Evolutionary conservation across 108 stramenopile genomes (phyloP).

Genomic region (Schizochytrium sp.): DNA sequence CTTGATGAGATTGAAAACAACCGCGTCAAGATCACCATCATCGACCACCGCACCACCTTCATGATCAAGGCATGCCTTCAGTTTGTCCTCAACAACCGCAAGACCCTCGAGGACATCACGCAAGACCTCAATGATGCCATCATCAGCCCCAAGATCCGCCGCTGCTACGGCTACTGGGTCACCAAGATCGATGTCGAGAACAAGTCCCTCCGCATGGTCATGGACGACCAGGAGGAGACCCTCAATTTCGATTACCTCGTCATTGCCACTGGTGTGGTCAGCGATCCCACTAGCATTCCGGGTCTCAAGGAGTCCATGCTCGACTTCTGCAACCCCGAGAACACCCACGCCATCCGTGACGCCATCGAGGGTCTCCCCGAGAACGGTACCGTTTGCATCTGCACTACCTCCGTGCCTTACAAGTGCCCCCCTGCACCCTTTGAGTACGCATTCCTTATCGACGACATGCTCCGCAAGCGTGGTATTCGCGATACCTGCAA

Average conservation of each 20-base stretch:
- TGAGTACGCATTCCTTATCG: conserved; percentile 37
- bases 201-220: conserved; percentile 30
- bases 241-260: conserved; percentile 19
- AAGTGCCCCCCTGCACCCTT: conserved; percentile 59
- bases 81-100: conserved; percentile 3
- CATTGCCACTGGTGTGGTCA: conserved; percentile 18
- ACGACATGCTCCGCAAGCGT: neutral
- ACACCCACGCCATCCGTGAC: neutral
- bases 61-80: conserved; percentile 28
- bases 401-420: neutral
- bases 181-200: neutral
- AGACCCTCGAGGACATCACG: conserved; percentile 39
- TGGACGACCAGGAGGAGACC: neutral
- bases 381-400: neutral
- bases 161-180: neutral
- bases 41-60: neutral
- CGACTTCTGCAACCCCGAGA: neutral
- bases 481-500: conserved; percentile 35
- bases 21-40: neutral
- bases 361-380: neutral
- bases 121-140: neutral
- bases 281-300: conserved; percentile 29
- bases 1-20: neutral
- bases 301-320: conserved; percentile 29
- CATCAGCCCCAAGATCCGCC: conserved; percentile 2